These are phyloP conservation scores for Xanthoconium separans DNA, from an alignment of 1,284 basidiomycete species.

Conservation along the genomic window DNA sequence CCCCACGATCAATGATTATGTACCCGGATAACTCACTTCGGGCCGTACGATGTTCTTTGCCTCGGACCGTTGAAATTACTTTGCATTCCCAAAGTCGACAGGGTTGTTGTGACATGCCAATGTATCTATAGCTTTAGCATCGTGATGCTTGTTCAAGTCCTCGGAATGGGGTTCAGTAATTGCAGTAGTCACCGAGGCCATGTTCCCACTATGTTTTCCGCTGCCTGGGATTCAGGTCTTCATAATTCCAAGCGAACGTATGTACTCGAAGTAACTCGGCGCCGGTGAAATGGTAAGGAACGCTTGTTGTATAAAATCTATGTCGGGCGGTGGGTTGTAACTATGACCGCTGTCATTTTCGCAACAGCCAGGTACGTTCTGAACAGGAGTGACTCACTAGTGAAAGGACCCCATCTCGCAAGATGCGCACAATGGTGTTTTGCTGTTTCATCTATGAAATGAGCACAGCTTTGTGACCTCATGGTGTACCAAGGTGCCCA, in stretches of 20 bases:
- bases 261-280: neutral
- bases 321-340: neutral
- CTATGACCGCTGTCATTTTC: neutral
- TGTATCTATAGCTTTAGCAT: neutral
- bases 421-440: neutral
- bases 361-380: neutral
- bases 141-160: constrained; percentile 31
- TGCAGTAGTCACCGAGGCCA: neutral
- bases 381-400: neutral
- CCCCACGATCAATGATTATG: neutral
- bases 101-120: constrained; percentile 40
- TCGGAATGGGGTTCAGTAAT: neutral
- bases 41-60: neutral
- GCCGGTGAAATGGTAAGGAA: neutral
- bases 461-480: neutral
- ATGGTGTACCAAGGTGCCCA: neutral
- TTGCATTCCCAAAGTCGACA: constrained; percentile 67
- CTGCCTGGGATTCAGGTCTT: neutral
- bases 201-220: neutral
- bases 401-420: no score
- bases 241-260: neutral
- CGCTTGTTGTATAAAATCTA: neutral
- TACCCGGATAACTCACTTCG: neutral
- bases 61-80: neutral
- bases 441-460: neutral